These are phyloP conservation scores for Noccaea bulbosa DNA, from an alignment of 345 rosid species.

Conservation along the genomic window DNA sequence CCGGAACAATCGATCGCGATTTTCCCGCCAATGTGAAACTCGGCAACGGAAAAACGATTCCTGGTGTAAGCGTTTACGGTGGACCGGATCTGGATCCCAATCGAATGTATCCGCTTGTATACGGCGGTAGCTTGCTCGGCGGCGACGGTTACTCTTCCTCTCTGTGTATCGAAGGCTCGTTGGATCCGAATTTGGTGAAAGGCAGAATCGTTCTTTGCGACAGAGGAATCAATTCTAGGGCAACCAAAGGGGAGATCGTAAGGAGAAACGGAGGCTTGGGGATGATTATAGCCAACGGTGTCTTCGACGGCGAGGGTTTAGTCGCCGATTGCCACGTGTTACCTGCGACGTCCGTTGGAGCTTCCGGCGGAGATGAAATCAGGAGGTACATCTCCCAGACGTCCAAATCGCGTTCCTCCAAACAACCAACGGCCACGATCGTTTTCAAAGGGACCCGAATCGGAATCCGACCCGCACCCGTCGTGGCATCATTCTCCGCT, in stretches of 20 bases:
- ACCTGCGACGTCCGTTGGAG: slow-evolving; percentile 83
- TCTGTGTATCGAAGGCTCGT: slow-evolving; percentile 78
- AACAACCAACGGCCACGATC: slow-evolving; percentile 68
- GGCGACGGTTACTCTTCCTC: slow-evolving; percentile 78
- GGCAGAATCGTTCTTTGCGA: slow-evolving; percentile 87
- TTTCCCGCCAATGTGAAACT: slow-evolving; percentile 82
- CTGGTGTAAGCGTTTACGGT: slow-evolving; percentile 73
- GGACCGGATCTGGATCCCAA: slow-evolving; percentile 62
- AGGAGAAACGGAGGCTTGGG: slow-evolving; percentile 81
- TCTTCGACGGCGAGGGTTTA: slow-evolving; percentile 86
- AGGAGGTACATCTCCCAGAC: slow-evolving; percentile 59
- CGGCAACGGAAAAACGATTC: slow-evolving; percentile 63
- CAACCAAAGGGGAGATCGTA: slow-evolving; percentile 84
- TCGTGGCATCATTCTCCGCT: slow-evolving; percentile 88
- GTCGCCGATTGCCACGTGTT: slow-evolving; percentile 91
- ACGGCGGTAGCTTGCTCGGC: slow-evolving; percentile 66
- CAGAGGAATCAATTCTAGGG: slow-evolving; percentile 85
- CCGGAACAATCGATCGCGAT: slow-evolving; percentile 81
- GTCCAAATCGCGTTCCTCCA: slow-evolving; percentile 47
- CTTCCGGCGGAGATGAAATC: slow-evolving; percentile 65
- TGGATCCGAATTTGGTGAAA: slow-evolving; percentile 62
- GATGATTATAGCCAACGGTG: slow-evolving; percentile 90
- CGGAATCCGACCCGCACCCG: slow-evolving; percentile 76
- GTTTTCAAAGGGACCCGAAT: slow-evolving; percentile 77
- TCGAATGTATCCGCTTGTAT: slow-evolving; percentile 68